Conservation (phyloP, 768 basidiomycete species). For the Suillus clintonianus region DNA sequence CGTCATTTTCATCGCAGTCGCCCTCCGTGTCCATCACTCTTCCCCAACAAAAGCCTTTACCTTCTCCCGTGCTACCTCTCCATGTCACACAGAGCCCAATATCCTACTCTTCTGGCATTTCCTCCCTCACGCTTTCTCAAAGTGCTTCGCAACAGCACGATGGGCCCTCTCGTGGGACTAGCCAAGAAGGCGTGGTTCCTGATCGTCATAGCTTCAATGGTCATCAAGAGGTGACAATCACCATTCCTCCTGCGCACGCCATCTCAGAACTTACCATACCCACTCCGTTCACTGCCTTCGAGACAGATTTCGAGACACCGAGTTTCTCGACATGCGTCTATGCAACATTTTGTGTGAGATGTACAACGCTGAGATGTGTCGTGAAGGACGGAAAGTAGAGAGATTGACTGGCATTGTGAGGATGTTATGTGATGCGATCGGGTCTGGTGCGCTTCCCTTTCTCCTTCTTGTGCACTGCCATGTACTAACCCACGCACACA, state of each 20-base stretch:
- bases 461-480: no score
- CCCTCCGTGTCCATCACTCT: slow-evolving; percentile 1
- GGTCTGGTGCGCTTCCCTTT: no score
- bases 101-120: slow-evolving; percentile 49
- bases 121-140: slow-evolving; percentile 76
- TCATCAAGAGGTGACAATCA: slow-evolving; percentile 17
- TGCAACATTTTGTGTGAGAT: no score
- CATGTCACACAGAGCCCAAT: slow-evolving; percentile 17
- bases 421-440: no score
- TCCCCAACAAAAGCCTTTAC: slow-evolving; percentile 8
- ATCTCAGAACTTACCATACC: slow-evolving; percentile 29
- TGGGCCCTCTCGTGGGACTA: slow-evolving; percentile 18
- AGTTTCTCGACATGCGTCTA: no score
- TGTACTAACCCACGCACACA: no score
- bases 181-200: slow-evolving; percentile 16
- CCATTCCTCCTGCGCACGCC: slow-evolving; percentile 26
- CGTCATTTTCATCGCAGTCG: slow-evolving; percentile 5
- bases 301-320: no score
- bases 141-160: slow-evolving; percentile 60
- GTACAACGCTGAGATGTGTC: no score
- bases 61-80: slow-evolving; percentile 8
- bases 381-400: no score
- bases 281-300: no score
- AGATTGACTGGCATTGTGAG: no score
- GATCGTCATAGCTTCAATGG: neutral